A percentile compares a stretch with the other conserved stretches of the same genome.
These are phyloP conservation scores for Backusella liffmaniae DNA, from an alignment of 192 early-diverging fungal species.

Conservation along the genomic window DNA sequence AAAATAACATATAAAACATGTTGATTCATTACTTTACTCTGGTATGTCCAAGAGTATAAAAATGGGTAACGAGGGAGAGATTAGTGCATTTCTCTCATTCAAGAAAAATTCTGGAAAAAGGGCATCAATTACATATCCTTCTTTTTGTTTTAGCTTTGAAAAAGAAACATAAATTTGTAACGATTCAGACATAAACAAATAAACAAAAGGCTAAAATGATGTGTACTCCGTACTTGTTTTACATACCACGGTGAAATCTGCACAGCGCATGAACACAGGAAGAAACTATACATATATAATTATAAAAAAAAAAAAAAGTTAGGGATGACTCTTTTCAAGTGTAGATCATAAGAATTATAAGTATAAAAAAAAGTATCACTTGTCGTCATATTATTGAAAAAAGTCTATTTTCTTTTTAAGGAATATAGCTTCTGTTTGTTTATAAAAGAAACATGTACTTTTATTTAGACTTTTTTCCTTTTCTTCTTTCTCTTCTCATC, in stretches of 20 bases:
- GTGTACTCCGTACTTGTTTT: constrained; percentile 3
- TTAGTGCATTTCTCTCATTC: not conserved
- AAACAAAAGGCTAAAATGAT: not conserved
- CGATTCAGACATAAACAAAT: not conserved
- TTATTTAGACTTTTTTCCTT: not conserved
- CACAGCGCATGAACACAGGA: not conserved
- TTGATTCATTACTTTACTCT: not conserved
- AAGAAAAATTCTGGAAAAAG: not conserved
- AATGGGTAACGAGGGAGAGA: not conserved
- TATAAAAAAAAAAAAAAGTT: not conserved
- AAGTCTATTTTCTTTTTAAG: not conserved
- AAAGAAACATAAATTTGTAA: not conserved
- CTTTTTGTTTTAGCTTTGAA: not conserved
- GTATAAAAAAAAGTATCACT: not conserved
- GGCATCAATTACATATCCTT: not conserved
- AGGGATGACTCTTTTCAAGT: not conserved
- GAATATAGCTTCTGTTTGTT: not conserved
- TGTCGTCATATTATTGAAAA: not conserved
- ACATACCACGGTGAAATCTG: not conserved
- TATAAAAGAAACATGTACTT: not conserved
- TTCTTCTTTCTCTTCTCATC: not conserved
- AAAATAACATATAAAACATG: not conserved
- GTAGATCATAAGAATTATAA: not conserved
- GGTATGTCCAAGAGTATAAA: not conserved
- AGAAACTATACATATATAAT: not conserved